phyloP scores from a whole-genome alignment of 768 basidiomycete species.

The Auricularia sp. region DNA sequence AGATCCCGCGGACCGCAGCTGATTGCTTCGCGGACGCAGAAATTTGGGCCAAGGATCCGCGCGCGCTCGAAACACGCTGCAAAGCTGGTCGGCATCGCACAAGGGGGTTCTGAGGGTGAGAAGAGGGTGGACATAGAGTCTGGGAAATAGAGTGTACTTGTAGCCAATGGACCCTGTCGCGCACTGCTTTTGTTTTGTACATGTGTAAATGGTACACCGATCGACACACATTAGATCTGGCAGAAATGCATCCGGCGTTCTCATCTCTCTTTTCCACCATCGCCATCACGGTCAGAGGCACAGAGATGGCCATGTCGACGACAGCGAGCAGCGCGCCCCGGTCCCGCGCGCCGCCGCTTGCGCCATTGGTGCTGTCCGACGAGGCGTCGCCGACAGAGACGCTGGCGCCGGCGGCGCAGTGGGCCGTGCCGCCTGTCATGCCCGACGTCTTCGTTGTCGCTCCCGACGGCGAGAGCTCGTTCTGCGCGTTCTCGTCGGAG shows the following conservation, averaged over 20 bases:
- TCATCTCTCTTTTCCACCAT: too few relatives aligned
- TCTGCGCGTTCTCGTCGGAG: neutral
- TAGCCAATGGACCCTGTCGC: too few relatives aligned
- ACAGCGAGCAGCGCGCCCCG: neutral
- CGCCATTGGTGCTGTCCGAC: neutral
- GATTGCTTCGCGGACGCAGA: conserved; percentile 22
- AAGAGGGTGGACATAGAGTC: too few relatives aligned
- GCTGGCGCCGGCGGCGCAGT: conserved; percentile 9
- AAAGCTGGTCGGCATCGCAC: conserved; percentile 20
- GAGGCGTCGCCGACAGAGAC: neutral
- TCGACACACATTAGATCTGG: too few relatives aligned
- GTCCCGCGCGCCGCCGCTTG: neutral
- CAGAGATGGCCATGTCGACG: neutral
- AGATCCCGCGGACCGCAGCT: neutral
- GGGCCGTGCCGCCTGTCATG: conserved; percentile 14
- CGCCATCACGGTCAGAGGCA: too few relatives aligned
- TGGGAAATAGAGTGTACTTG: too few relatives aligned
- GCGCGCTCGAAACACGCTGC: conserved; percentile 36
- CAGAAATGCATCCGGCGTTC: too few relatives aligned
- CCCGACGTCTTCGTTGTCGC: conserved; percentile 29
- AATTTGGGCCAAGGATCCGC: conserved; percentile 41
- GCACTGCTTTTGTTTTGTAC: too few relatives aligned
- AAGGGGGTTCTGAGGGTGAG: neutral
- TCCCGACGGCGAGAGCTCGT: conserved; percentile 24
- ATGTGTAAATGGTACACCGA: too few relatives aligned